Conservation (phyloP, 306 rosid genomes). For the Corylus heterophylla region DNA sequence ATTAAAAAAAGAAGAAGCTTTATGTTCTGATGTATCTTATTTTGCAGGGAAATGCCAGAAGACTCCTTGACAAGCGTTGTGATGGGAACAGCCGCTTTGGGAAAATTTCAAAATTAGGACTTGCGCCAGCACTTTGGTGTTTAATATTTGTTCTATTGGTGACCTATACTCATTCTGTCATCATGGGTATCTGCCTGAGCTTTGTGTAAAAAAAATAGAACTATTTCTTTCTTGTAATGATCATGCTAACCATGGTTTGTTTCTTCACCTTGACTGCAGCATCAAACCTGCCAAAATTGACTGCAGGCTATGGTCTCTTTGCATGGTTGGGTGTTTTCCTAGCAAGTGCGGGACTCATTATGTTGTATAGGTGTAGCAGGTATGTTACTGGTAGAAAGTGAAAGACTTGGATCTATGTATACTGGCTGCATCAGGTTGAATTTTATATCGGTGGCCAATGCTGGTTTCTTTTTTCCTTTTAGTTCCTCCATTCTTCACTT, state of each 20-base stretch:
- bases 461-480: neutral
- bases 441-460: neutral
- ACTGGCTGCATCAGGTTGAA: neutral
- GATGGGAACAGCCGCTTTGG: constrained; percentile 80
- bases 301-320: constrained; percentile 68
- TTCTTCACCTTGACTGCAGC: constrained; percentile 43
- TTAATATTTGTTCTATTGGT: constrained; percentile 71
- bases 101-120: constrained; percentile 75
- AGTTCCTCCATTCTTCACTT: neutral
- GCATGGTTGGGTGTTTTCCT: constrained; percentile 92
- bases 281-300: constrained; percentile 70
- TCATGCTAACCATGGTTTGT: constrained; percentile 4
- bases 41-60: constrained; percentile 88
- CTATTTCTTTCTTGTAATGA: constrained; percentile 5
- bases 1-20: neutral
- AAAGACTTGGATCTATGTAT: neutral
- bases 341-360: constrained; percentile 70
- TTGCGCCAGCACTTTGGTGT: constrained; percentile 91
- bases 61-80: constrained; percentile 82
- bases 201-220: constrained; percentile 31
- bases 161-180: constrained; percentile 78
- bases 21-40: constrained; percentile 9
- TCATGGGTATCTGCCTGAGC: constrained; percentile 63
- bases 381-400: constrained; percentile 24
- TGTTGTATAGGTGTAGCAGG: constrained; percentile 91